Conservation (phyloP, 164 flowering plant species). For the Brasenia schreberi region DNA sequence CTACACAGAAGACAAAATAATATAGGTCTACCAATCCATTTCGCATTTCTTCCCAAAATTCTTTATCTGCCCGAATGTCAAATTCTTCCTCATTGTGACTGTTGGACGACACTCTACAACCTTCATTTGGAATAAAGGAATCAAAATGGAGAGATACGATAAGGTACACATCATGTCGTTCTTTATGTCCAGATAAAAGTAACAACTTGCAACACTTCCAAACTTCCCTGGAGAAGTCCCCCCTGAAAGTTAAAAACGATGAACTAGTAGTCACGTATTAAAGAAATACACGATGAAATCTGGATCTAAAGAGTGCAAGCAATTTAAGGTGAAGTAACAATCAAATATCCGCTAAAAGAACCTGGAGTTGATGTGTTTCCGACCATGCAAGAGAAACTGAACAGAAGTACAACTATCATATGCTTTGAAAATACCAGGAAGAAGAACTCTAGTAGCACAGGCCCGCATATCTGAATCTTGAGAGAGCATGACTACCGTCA, state of each 20-base stretch:
- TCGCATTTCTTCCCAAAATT: constrained; percentile 75
- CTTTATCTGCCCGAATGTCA: constrained; percentile 41
- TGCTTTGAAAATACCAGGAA: constrained; percentile 61
- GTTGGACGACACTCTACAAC: constrained; percentile 11
- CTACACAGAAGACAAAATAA: too few relatives aligned
- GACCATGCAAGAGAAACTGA: constrained; percentile 24
- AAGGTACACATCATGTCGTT: constrained; percentile 72
- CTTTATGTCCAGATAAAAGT: constrained; percentile 49
- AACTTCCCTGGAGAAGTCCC: constrained; percentile 26
- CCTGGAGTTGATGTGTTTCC: constrained; percentile 37
- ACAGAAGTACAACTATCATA: constrained; percentile 13
- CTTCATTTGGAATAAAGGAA: constrained; percentile 22
- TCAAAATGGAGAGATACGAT: constrained; percentile 58
- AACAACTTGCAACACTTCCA: constrained; percentile 71
- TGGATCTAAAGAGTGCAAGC: too few relatives aligned
- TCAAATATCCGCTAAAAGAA: constrained; percentile 8
- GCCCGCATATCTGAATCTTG: constrained; percentile 54
- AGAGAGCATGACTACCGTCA: constrained; percentile 45
- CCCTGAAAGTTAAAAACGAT: constrained; percentile 29
- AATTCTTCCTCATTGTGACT: constrained; percentile 23
- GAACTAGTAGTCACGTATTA: neutral
- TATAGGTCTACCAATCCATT: constrained; percentile 61
- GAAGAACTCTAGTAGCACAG: constrained; percentile 39
- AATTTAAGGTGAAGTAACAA: neutral
- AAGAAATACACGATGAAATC: too few relatives aligned